A percentile compares a stretch with the other conserved stretches of the same genome.
These are phyloP conservation scores for Colletotrichum cereale DNA, from an alignment of 2,329 filamentous ascomycete genomes.

Conservation along the genomic window DNA sequence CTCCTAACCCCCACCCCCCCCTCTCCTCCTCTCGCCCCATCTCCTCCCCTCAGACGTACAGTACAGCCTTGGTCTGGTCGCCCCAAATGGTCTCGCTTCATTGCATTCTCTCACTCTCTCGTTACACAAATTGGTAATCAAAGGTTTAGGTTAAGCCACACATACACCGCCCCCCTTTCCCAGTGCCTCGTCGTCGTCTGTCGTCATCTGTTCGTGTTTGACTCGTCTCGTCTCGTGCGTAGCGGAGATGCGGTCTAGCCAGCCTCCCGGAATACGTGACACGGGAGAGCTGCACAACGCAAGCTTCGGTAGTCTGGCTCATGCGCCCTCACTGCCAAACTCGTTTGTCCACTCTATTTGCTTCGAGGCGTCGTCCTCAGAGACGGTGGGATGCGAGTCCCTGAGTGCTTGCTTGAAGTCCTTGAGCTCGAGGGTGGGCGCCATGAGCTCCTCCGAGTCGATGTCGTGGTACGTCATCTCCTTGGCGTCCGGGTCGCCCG, in stretches of 20 bases:
- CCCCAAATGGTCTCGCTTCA: conserved; percentile 12
- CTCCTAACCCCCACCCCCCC: too few relatives aligned
- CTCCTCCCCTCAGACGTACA: not conserved
- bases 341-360: conserved; percentile 96
- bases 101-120: conserved; percentile 8
- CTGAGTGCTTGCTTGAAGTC: conserved; percentile 96
- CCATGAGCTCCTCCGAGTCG: conserved; percentile 84
- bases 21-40: too few relatives aligned
- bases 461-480: conserved; percentile 97
- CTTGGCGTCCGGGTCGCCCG: conserved; percentile 84
- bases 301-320: conserved; percentile 33
- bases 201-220: not conserved
- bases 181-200: not conserved
- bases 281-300: too few relatives aligned
- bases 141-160: not conserved
- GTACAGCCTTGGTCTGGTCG: not conserved
- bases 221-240: not conserved
- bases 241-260: not conserved
- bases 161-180: not conserved
- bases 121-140: not conserved
- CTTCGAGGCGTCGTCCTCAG: conserved; percentile 82
- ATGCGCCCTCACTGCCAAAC: conserved; percentile 90
- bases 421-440: conserved; percentile 87
- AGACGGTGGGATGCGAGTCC: conserved; percentile 89
- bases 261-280: not conserved